Conservation (phyloP, 2,329 filamentous ascomycete genomes). For the Clonostachys sp. region DNA sequence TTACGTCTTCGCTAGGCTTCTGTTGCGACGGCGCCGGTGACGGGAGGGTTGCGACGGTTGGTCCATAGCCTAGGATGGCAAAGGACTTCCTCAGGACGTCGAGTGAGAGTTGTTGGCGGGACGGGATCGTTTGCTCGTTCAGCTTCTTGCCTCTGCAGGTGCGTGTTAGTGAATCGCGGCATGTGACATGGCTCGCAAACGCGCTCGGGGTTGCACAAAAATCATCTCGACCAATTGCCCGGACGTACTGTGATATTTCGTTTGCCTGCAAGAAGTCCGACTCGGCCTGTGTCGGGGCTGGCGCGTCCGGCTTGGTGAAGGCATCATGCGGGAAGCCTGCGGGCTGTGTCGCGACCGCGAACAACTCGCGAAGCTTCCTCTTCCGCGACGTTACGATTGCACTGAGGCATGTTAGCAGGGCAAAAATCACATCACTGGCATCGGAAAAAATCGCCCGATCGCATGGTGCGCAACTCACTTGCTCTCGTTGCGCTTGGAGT, state of each 20-base stretch:
- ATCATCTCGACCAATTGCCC: conserved; percentile 6
- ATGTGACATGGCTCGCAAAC: conserved; percentile 7
- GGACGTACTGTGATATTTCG: conserved; percentile 56
- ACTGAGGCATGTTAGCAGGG: conserved; percentile 43
- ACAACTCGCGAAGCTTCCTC: conserved; percentile 86
- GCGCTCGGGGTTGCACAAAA: conserved; percentile 8
- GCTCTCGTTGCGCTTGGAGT: conserved; percentile 58
- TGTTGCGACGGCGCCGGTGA: too few relatives aligned
- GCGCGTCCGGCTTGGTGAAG: conserved; percentile 53
- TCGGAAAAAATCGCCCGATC: conserved; percentile 47
- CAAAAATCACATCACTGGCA: conserved; percentile 37
- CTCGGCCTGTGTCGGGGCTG: conserved; percentile 45
- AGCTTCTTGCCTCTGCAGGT: conserved; percentile 32
- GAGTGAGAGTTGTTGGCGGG: conserved; percentile 37
- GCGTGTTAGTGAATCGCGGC: conserved; percentile 11
- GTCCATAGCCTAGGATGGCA: conserved; percentile 1
- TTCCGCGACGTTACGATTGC: conserved; percentile 79
- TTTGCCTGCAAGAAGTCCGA: conserved; percentile 50
- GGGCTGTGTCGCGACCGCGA: conserved; percentile 69
- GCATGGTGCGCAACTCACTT: conserved; percentile 42
- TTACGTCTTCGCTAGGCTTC: too few relatives aligned
- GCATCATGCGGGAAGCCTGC: conserved; percentile 55
- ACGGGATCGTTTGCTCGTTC: conserved; percentile 48
- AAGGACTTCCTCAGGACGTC: conserved; percentile 34
- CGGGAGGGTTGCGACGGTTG: neutral